phyloP scores from a whole-genome alignment of 148 eudicot genomes.

The Arctostaphylos glauca region DNA sequence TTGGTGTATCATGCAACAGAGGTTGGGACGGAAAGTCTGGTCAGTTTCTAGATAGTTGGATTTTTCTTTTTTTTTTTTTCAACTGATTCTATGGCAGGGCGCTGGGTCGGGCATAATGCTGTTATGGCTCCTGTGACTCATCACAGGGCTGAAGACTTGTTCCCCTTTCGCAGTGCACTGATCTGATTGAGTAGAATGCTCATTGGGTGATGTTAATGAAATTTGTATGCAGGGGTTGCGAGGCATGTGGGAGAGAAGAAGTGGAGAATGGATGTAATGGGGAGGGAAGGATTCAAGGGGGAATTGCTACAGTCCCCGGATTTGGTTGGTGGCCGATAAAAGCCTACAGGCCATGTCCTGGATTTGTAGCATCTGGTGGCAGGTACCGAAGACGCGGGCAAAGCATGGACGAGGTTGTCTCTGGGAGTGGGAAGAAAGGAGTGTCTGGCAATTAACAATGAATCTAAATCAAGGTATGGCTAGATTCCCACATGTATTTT shows the following conservation, averaged over 20 bases:
- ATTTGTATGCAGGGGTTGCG: slow-evolving; percentile 44
- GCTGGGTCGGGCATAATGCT: too few species aligned
- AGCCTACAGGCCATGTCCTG: slow-evolving; percentile 95
- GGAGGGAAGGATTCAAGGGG: slow-evolving; percentile 96
- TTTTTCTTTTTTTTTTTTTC: background rate
- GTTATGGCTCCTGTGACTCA: too few species aligned
- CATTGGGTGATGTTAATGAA: background rate
- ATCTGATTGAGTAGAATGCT: background rate
- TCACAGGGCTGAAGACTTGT: too few species aligned
- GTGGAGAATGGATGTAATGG: slow-evolving; percentile 83
- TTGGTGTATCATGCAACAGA: background rate
- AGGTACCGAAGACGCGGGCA: slow-evolving; percentile 78
- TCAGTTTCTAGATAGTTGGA: background rate
- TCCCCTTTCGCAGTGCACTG: background rate
- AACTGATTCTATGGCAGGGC: background rate
- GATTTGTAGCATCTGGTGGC: slow-evolving; percentile 78
- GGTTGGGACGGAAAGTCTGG: background rate
- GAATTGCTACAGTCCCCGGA: slow-evolving; percentile 86
- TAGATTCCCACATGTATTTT: background rate
- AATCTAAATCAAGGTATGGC: slow-evolving; percentile 43
- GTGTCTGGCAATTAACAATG: slow-evolving; percentile 30
- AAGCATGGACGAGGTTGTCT: slow-evolving; percentile 87
- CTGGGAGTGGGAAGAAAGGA: slow-evolving; percentile 39
- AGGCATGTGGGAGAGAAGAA: slow-evolving; percentile 70
- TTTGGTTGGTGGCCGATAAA: slow-evolving; percentile 99